Evolutionary conservation across 768 basidiomycete genomes (phyloP).

Genomic region (Tylopilus intermedius): DNA sequence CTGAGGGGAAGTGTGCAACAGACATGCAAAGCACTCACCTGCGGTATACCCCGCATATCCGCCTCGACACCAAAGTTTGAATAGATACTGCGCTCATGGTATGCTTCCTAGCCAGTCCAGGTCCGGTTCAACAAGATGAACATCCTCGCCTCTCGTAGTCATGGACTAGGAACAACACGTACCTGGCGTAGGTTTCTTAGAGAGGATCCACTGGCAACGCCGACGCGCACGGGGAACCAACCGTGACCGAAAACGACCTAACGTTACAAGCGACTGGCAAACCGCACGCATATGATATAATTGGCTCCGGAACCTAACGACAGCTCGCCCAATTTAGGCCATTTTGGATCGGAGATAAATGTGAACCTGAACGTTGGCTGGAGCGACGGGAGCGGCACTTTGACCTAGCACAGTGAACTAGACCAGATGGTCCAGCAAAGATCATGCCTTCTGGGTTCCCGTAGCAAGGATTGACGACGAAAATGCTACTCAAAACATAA

Average conservation of each 20-base stretch:
- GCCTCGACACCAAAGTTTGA: background rate
- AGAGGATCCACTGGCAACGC: background rate
- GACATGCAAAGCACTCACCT: background rate
- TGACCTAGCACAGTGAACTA: background rate
- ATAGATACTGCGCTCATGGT: background rate
- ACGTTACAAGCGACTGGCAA: constrained; percentile 1
- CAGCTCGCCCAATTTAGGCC: background rate
- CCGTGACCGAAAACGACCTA: background rate
- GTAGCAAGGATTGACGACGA: background rate
- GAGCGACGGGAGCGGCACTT: no score
- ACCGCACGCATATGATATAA: background rate
- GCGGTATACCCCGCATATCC: constrained; percentile 5
- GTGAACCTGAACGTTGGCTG: background rate
- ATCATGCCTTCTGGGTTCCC: background rate
- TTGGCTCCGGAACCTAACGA: background rate
- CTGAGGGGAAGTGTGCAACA: background rate
- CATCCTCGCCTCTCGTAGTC: background rate
- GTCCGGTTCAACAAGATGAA: background rate
- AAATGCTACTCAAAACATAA: no score
- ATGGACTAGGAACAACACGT: background rate
- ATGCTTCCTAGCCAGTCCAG: background rate
- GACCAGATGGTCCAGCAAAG: background rate
- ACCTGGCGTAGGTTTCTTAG: background rate
- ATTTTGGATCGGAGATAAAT: background rate
- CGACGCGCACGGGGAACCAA: background rate